Percentiles rank a stretch among this genome's conserved stretches.
phyloP scores from a whole-genome alignment of 371 early-diverging fungal genomes.

The Apophysomyces ossiformis region DNA sequence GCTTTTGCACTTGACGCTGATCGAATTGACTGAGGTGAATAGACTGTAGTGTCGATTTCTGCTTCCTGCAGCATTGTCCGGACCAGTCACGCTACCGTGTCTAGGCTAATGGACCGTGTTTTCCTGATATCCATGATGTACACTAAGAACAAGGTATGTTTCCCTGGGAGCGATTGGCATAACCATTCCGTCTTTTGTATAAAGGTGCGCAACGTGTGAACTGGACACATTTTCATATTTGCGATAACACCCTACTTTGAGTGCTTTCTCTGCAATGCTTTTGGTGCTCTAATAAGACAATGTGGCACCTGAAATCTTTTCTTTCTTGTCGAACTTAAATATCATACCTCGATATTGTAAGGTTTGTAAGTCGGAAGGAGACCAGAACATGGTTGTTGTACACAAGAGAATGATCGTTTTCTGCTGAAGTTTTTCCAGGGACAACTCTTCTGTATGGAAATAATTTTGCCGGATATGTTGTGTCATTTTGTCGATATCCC shows the following conservation, averaged over 20 bases:
- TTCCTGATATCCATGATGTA: background rate
- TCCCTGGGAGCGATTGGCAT: background rate
- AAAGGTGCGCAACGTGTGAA: background rate
- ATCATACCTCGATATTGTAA: background rate
- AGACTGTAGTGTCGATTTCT: background rate
- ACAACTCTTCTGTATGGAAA: background rate
- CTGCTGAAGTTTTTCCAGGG: background rate
- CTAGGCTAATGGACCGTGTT: background rate
- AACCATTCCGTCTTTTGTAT: background rate
- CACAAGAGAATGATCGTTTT: background rate
- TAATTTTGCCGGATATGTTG: background rate
- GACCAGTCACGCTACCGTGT: background rate
- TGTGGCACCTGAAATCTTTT: background rate
- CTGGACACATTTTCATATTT: background rate
- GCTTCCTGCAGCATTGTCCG: background rate
- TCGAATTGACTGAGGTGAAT: background rate
- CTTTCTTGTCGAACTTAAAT: background rate
- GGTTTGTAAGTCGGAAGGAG: background rate
- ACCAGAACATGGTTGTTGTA: background rate
- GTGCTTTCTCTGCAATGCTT: background rate
- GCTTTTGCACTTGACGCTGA: conserved; percentile 15
- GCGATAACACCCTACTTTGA: background rate
- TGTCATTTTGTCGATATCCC: background rate
- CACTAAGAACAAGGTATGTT: background rate
- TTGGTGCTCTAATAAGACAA: background rate